These are phyloP conservation scores for Spergularia marina DNA, from an alignment of 148 eudicot genomes.

Conservation along the genomic window DNA sequence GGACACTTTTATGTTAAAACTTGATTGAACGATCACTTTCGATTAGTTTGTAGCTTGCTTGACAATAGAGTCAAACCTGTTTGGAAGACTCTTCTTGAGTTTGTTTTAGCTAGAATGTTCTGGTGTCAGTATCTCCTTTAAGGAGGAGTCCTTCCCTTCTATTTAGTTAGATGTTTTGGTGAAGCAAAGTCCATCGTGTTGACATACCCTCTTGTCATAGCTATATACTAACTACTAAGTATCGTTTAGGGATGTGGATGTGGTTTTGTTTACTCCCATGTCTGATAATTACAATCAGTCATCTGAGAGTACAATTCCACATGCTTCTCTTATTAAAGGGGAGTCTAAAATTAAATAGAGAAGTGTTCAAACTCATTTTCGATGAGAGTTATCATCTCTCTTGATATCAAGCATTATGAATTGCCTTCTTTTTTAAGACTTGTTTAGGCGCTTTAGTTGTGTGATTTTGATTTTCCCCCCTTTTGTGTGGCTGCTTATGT, in stretches of 20 bases:
- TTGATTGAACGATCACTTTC: not conserved
- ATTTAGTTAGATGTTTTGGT: not conserved
- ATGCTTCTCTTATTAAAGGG: no score
- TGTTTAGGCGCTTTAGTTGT: not conserved
- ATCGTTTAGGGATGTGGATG: no score
- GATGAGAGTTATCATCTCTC: no score
- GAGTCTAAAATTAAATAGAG: no score
- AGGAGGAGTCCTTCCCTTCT: not conserved
- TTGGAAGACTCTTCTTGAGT: not conserved
- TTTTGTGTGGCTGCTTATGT: constrained; percentile 3
- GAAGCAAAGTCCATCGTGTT: not conserved
- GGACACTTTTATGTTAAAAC: not conserved
- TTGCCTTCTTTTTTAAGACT: not conserved
- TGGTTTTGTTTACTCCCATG: no score
- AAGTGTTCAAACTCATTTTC: no score
- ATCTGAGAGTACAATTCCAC: no score
- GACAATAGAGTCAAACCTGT: not conserved
- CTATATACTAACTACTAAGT: not conserved
- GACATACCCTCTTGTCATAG: not conserved
- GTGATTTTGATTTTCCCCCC: not conserved
- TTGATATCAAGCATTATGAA: not conserved
- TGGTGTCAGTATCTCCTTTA: not conserved
- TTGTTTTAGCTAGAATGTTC: not conserved
- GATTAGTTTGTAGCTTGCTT: constrained; percentile 2
- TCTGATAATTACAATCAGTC: no score